A percentile compares a stretch with the other conserved stretches of the same genome.
Evolutionary conservation across 805 yeast genomes (phyloP).

Genomic region (Lachancea lanzarotensis): DNA sequence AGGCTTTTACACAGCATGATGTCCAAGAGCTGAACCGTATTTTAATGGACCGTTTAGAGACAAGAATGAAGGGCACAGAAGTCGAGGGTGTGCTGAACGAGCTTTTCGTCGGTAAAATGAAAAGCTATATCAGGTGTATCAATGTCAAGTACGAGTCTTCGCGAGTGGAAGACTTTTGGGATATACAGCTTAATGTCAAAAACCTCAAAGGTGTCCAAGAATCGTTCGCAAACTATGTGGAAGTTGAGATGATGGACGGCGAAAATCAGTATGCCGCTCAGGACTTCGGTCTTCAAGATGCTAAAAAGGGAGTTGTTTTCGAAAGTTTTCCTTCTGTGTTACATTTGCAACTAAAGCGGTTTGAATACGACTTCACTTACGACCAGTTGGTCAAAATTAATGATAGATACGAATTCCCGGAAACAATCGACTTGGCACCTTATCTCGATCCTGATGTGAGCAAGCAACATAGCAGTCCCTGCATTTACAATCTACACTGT

Average conservation of each 20-base stretch:
- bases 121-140: slow-evolving; percentile 85
- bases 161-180: slow-evolving; percentile 95
- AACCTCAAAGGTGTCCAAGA: slow-evolving; percentile 64
- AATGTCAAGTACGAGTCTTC: slow-evolving; percentile 91
- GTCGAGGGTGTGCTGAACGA: slow-evolving; percentile 72
- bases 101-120: slow-evolving; percentile 95
- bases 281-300: slow-evolving; percentile 86
- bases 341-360: slow-evolving; percentile 88
- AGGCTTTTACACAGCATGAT: slow-evolving; percentile 96
- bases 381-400: slow-evolving; percentile 87
- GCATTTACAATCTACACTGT: slow-evolving; percentile 76
- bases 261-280: slow-evolving; percentile 95
- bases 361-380: slow-evolving; percentile 86
- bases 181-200: slow-evolving; percentile 90
- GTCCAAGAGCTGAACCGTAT: slow-evolving; percentile 95
- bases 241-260: slow-evolving; percentile 83
- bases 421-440: slow-evolving; percentile 70
- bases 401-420: slow-evolving; percentile 86
- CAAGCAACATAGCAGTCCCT: slow-evolving; percentile 18
- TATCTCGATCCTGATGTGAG: slow-evolving; percentile 55
- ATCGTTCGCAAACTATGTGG: slow-evolving; percentile 81
- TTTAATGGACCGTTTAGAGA: slow-evolving; percentile 87
- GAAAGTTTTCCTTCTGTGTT: slow-evolving; percentile 86
- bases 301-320: slow-evolving; percentile 92
- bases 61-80: slow-evolving; percentile 81